Base-by-base conservation (phyloP, 257 asterid genomes). In the Fraxinus excelsior region DNA sequence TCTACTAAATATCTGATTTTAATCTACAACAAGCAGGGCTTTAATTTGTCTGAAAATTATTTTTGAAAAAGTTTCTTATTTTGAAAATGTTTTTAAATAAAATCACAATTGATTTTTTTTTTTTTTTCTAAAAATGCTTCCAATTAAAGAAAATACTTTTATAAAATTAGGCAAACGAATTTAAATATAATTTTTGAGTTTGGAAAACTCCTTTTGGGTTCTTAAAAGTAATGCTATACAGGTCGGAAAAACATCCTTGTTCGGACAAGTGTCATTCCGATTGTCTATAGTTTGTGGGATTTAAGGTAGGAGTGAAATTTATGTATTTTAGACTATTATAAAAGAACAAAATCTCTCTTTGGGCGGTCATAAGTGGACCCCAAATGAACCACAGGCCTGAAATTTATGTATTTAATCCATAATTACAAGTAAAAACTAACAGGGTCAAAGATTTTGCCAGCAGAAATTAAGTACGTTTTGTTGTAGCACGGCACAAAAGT, bases 401-500 rank as follows among this genome's bases (percentile, higher is more conserved):
- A n/a, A 14, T 49, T 62, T 86, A 85, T 76, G 75, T 69, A 10
- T 46, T 34, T 72, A 70, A 80, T 77, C 81, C 81, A 51, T 28
- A 16, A 60, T 58, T 58, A 21, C 31, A 23, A 60, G 19, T 60
- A 46, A 12, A 46, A 46, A 46, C 7, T 14, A 53, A 64, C 60
- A 67, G 3, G 21, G 38, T 68, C 25, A 32, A 49, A 38, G 67
- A 23, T 58, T 21, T 70, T 64, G 78, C 70, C 78, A 42, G 74
- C 84, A 21, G 42, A 37, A 75, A 44, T 26, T 74, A 14, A 71
- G 72, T 70, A 53, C 31, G 26, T 68, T 84, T 86, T 82, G 88
- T 80, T 72, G 78, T 65, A 80, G 82, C 76, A 70, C 87, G 89
- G 88, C 88, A 69, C 82, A 78, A 80, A 76, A 83, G 84, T 77